Percentiles rank a stretch among this genome's conserved stretches.
Conservation (phyloP, 345 rosid species). For the Lenwebbia sp. region DNA sequence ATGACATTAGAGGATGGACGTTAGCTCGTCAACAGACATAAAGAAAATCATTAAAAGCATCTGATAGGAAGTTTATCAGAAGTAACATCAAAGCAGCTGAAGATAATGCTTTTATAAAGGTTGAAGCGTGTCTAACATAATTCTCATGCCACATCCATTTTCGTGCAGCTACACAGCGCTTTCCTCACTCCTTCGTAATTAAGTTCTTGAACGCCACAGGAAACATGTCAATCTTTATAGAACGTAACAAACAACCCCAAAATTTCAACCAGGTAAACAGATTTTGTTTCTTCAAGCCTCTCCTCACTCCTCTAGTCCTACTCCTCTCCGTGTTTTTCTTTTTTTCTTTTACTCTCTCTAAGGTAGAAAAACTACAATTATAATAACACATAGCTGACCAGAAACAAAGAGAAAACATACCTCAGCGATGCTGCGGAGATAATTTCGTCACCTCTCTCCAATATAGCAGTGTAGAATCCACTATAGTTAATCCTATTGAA, state of each 20-base stretch:
- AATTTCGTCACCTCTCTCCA: slow-evolving; percentile 91
- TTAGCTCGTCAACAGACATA: not conserved
- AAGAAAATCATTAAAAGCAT: not conserved
- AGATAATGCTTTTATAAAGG: not conserved
- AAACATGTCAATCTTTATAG: not conserved
- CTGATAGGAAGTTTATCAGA: not conserved
- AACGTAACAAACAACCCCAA: not conserved
- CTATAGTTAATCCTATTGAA: slow-evolving; percentile 64
- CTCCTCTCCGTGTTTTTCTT: not conserved
- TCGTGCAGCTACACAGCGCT: not conserved
- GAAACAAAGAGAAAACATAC: slow-evolving; percentile 19
- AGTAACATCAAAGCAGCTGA: not conserved
- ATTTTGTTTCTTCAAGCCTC: not conserved
- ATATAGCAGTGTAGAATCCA: slow-evolving; percentile 68
- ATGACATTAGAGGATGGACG: not conserved
- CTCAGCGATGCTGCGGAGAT: slow-evolving; percentile 77
- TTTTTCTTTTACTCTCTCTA: not conserved
- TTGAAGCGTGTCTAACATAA: not conserved
- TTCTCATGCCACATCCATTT: not conserved
- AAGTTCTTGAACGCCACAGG: not conserved
- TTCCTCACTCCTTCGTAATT: not conserved
- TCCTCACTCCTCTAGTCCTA: not conserved
- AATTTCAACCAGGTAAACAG: not conserved
- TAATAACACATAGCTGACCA: not conserved
- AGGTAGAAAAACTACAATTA: not conserved